Evolutionary conservation across 129 eudicot genomes (phyloP), one percentile per base, ranked within the genome.

Genomic region (Flaveria robusta): DNA sequence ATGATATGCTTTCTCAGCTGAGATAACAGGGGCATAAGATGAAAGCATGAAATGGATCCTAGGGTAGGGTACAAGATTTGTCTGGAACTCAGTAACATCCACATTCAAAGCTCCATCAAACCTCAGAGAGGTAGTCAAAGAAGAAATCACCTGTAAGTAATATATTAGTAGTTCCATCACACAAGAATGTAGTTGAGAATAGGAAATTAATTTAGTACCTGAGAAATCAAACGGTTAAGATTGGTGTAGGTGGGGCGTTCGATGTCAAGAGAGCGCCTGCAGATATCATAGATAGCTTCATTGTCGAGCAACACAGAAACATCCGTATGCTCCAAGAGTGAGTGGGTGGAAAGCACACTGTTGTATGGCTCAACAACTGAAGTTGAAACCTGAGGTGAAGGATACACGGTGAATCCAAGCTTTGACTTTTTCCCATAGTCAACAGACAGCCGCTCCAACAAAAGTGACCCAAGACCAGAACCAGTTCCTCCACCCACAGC

Each of bases 401-500:
- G 92, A 41, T 87, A 87, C 55, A 87, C 87, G 10, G 92, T 87
- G 79, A 87, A 87, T 5, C 68, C 68, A 63, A 63, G 68, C 6
- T 63, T 63, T 29, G 68, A 63, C 45, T 63, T 63, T 29, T 87
- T 87, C 16, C 92, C 92, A 55, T 87, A 87, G 77, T 87, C 92
- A 77, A 87, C 92, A 2, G 71, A 87, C 12, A 87, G 51, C 16
- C 88, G 84, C 81, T 87, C 91, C 75, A 87, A 66, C 23, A 84
- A 86, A 69, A 87, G 81, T 67, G 91, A 87, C 2, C 91, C 91
- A 50, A 87, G 77, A 68, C 91, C 88, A 68, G 91, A 87, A 41
- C 91, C 88, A 54, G 91, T 87, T 55, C 91, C 91, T 2, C 91
- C 91, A 20, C 91, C 91, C 45, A 84, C 91, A 66, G 88, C 91